phyloP scores from a whole-genome alignment of 129 eudicot species.

The Pittosporum tobira region DNA sequence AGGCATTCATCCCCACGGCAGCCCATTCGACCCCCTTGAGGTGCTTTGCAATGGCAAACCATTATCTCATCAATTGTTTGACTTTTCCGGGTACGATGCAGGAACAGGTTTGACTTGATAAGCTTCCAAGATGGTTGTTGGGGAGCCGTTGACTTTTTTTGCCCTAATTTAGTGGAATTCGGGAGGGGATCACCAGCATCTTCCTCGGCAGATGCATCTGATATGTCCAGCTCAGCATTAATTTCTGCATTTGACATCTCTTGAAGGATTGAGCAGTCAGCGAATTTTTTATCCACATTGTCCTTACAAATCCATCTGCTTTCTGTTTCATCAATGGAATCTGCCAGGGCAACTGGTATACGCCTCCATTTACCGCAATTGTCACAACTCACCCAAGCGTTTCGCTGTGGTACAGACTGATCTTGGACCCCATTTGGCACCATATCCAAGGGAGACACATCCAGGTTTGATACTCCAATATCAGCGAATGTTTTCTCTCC shows the following conservation, averaged over 20 bases:
- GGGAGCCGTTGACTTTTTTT: slow-evolving; percentile 36
- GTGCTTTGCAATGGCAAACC: slow-evolving; percentile 92
- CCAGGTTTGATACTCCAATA: slow-evolving; percentile 23
- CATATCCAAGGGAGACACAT: slow-evolving; percentile 18
- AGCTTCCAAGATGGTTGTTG: slow-evolving; percentile 62
- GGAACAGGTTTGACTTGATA: slow-evolving; percentile 69
- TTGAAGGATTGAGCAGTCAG: slow-evolving; percentile 80
- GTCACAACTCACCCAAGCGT: slow-evolving; percentile 97
- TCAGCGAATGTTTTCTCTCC: slow-evolving; percentile 28
- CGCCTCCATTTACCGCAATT: slow-evolving; percentile 89
- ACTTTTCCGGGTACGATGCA: slow-evolving; percentile 75
- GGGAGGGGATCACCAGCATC: slow-evolving; percentile 33
- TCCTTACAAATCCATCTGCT: slow-evolving; percentile 87
- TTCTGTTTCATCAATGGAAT: slow-evolving; percentile 57
- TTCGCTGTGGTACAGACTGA: slow-evolving; percentile 24
- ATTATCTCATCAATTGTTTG: slow-evolving; percentile 92
- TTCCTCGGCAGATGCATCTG: slow-evolving; percentile 78
- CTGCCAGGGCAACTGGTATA: slow-evolving; percentile 79
- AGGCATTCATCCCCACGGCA: slow-evolving; percentile 88
- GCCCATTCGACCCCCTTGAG: slow-evolving; percentile 66
- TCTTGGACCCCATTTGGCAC: slow-evolving; percentile 21
- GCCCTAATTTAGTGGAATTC: slow-evolving; percentile 27
- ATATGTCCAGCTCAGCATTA: slow-evolving; percentile 76
- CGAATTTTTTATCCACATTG: slow-evolving; percentile 65
- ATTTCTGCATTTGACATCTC: slow-evolving; percentile 87